These are phyloP conservation scores for Fusarium virguliforme DNA, from an alignment of 2,329 filamentous ascomycete species.

Conservation along the genomic window DNA sequence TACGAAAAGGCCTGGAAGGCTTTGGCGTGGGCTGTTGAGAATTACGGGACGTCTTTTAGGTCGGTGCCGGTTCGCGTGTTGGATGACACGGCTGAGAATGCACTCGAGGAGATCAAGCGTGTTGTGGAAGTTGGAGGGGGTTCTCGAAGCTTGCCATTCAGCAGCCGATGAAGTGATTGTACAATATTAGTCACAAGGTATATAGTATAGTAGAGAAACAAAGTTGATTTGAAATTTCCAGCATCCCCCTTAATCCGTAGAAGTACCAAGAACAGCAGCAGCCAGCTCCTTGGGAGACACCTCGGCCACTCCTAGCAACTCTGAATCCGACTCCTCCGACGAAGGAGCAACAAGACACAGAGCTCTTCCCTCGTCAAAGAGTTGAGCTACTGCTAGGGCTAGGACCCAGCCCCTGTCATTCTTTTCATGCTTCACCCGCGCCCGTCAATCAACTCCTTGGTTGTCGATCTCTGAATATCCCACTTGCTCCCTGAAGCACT, in stretches of 20 bases:
- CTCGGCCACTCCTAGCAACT: conserved; percentile 13
- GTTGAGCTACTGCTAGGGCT: conserved; percentile 35
- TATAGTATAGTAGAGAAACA: not conserved
- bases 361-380: conserved; percentile 22
- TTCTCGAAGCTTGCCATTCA: not conserved
- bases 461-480: conserved; percentile 17
- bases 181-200: not conserved
- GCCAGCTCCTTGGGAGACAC: conserved; percentile 20
- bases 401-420: conserved; percentile 30
- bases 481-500: conserved; percentile 15
- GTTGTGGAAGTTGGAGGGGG: conserved; percentile 1
- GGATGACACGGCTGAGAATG: not conserved
- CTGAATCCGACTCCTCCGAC: conserved; percentile 35
- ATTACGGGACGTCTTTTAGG: conserved; percentile 7
- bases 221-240: not conserved
- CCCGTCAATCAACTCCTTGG: conserved; percentile 25
- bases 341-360: conserved; percentile 25
- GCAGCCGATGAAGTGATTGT: not conserved
- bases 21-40: conserved; percentile 8
- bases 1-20: conserved; percentile 14
- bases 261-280: conserved; percentile 5
- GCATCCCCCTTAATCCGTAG: not conserved
- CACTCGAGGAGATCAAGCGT: not conserved
- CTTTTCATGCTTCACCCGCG: conserved; percentile 22
- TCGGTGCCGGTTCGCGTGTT: not conserved